Conservation (phyloP, 2,329 filamentous ascomycete genomes). For the Cytospora paraplurivora region DNA sequence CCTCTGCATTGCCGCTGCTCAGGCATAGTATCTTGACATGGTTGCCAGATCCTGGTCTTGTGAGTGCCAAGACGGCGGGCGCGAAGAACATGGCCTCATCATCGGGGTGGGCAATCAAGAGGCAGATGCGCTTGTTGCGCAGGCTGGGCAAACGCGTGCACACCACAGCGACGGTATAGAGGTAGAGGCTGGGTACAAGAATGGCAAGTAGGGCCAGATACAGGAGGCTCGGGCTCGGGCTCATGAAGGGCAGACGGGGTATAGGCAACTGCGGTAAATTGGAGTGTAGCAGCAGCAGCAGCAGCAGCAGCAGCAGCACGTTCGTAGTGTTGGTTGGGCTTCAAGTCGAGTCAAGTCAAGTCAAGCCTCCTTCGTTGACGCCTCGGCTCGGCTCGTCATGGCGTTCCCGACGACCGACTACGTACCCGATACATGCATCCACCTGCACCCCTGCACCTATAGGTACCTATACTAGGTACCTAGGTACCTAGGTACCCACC, state of each 20-base stretch:
- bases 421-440: no score
- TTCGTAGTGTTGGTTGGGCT: background rate
- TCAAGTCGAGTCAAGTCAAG: background rate
- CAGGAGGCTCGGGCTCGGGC: conserved; percentile 32
- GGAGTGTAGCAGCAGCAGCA: background rate
- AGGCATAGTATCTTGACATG: conserved; percentile 93
- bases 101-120: conserved; percentile 95
- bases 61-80: conserved; percentile 83
- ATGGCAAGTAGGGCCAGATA: conserved; percentile 42
- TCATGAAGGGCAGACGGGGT: conserved; percentile 31
- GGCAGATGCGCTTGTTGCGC: conserved; percentile 80
- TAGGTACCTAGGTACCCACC: no score
- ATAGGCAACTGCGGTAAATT: background rate
- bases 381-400: conserved; percentile 1
- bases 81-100: conserved; percentile 99
- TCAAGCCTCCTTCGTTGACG: background rate
- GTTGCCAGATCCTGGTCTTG: conserved; percentile 77
- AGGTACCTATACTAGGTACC: no score
- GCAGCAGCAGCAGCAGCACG: no score
- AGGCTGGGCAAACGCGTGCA: conserved; percentile 64
- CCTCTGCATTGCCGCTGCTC: conserved; percentile 85
- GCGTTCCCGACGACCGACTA: background rate
- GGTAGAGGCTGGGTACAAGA: conserved; percentile 53
- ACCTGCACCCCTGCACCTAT: background rate
- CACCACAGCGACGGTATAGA: conserved; percentile 51